Evolutionary conservation across 2,329 filamentous ascomycete genomes (phyloP).

Genomic region (Phialocephala subalpina): DNA sequence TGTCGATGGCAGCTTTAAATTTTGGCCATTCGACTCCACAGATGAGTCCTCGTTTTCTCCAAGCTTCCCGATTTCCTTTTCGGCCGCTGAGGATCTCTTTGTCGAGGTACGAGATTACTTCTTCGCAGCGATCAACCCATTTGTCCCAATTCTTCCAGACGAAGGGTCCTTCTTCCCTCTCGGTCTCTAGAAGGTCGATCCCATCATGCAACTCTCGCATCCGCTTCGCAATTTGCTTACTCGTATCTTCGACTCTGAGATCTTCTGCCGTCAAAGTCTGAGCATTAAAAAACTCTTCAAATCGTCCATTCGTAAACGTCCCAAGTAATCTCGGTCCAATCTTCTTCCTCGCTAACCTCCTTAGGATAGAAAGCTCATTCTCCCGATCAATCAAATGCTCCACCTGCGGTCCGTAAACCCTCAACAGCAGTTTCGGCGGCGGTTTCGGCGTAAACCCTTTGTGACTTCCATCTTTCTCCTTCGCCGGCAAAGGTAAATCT

Average conservation of each 20-base stretch:
- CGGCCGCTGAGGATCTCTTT: slow-evolving; percentile 58
- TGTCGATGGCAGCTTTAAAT: slow-evolving; percentile 78
- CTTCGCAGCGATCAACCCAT: slow-evolving; percentile 64
- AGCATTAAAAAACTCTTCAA: slow-evolving; percentile 93
- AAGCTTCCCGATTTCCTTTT: slow-evolving; percentile 54
- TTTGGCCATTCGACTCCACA: slow-evolving; percentile 84
- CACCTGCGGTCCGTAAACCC: slow-evolving; percentile 94
- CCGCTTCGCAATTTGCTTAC: slow-evolving; percentile 92
- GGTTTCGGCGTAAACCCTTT: slow-evolving; percentile 37
- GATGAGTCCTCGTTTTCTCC: slow-evolving; percentile 77
- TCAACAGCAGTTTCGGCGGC: slow-evolving; percentile 76
- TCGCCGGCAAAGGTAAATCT: slow-evolving; percentile 51
- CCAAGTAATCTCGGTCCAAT: slow-evolving; percentile 92
- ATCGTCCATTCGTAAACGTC: slow-evolving; percentile 93
- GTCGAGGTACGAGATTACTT: slow-evolving; percentile 60
- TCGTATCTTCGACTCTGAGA: slow-evolving; percentile 82
- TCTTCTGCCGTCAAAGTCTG: slow-evolving; percentile 79
- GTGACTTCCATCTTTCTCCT: slow-evolving; percentile 46
- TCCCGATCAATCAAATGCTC: slow-evolving; percentile 96
- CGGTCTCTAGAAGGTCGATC: slow-evolving; percentile 82
- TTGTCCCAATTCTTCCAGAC: slow-evolving; percentile 93
- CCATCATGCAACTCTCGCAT: slow-evolving; percentile 97
- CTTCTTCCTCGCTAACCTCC: slow-evolving; percentile 86
- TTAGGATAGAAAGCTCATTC: slow-evolving; percentile 85
- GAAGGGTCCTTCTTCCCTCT: slow-evolving; percentile 79